phyloP scores from a whole-genome alignment of 495 filamentous ascomycete species.

The Hypoxylon crocopeplum region DNA sequence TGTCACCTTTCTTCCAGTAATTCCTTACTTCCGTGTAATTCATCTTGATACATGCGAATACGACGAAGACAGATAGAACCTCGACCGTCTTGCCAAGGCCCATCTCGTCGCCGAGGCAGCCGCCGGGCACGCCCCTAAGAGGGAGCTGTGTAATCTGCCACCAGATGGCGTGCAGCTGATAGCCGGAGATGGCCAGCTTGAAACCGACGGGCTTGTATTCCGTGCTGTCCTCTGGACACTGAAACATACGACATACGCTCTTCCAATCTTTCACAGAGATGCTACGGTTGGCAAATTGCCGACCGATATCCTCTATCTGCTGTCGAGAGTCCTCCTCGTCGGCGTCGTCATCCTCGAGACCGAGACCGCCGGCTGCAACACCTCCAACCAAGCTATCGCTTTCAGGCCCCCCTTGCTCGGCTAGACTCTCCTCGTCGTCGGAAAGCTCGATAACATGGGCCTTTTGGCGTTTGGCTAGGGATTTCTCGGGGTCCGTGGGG shows the following conservation, averaged over 20 bases:
- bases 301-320: constrained; percentile 3
- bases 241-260: constrained; percentile 1
- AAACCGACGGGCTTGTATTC: neutral
- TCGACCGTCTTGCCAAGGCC: neutral
- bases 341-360: neutral
- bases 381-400: too few species aligned
- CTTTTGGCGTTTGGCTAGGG: neutral
- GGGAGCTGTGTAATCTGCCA: neutral
- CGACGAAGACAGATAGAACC: neutral
- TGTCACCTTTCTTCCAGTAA: neutral
- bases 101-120: neutral
- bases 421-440: neutral
- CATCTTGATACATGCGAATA: neutral
- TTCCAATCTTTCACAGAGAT: neutral
- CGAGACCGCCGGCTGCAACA: too few species aligned
- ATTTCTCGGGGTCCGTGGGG: neutral
- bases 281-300: neutral
- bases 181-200: neutral
- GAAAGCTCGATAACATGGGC: neutral
- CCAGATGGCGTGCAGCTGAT: neutral
- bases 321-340: neutral
- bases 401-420: too few species aligned
- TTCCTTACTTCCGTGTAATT: neutral
- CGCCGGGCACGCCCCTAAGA: neutral
- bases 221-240: neutral